Evolutionary conservation across 371 early-diverging fungal species (phyloP).

Genomic region (Smittium mucronatum): DNA sequence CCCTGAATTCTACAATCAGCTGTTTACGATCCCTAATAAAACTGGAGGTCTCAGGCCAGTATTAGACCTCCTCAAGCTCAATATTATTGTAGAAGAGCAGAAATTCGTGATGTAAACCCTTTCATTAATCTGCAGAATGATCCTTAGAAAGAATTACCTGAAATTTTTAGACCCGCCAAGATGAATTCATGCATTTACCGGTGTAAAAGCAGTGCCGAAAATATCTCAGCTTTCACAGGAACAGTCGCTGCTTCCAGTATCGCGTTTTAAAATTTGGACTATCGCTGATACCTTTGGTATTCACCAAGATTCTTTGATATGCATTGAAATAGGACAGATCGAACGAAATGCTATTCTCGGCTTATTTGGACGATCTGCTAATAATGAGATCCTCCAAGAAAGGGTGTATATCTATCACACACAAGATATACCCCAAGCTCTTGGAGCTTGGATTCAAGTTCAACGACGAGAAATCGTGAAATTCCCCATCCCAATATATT

Average conservation of each 20-base stretch:
- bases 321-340: slow-evolving; percentile 22
- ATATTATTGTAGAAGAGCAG: slow-evolving; percentile 23
- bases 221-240: slow-evolving; percentile 36
- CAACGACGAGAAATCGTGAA: slow-evolving; percentile 20
- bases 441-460: slow-evolving; percentile 24
- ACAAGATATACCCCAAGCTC: slow-evolving; percentile 19
- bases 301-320: slow-evolving; percentile 33
- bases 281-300: slow-evolving; percentile 32
- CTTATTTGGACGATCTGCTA: slow-evolving; percentile 34
- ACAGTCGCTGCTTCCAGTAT: slow-evolving; percentile 34
- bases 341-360: slow-evolving; percentile 24
- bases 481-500: slow-evolving; percentile 28
- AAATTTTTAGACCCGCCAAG: slow-evolving; percentile 25
- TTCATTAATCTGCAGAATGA: slow-evolving; percentile 25
- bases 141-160: slow-evolving; percentile 24
- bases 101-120: slow-evolving; percentile 22
- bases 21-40: slow-evolving; percentile 12
- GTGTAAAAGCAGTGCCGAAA: slow-evolving; percentile 23
- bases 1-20: too few relatives aligned
- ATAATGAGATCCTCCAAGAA: slow-evolving; percentile 13
- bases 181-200: slow-evolving; percentile 32
- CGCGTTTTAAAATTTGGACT: slow-evolving; percentile 35
- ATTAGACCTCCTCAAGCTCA: slow-evolving; percentile 26
- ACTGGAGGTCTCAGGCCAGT: slow-evolving; percentile 14
- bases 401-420: slow-evolving; percentile 12